Base-by-base conservation (phyloP, 345 rosid species). In the Conringia planisiliqua region DNA sequence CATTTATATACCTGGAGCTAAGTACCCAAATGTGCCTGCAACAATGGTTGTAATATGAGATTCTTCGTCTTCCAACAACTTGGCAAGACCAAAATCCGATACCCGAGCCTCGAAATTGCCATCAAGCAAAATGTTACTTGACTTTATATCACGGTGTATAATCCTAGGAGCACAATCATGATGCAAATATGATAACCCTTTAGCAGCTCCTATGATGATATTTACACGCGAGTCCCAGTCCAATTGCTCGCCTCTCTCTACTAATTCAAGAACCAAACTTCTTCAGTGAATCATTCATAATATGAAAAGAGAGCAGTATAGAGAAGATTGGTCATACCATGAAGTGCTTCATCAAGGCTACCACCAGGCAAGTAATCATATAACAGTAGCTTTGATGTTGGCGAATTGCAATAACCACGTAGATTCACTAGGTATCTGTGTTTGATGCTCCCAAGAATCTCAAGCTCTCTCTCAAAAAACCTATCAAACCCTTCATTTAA, bases 101-200 rank as follows among this genome's bases (percentile, higher is more conserved):
- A 94, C 98, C 10, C 98, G 97, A 46, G 98, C 97, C 86, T 91
- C 96, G 62, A 88, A 85, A 81, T 91, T 94, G 44, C 89, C 96
- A 83, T 94, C 98, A 64, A 94, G 97, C 83, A 94, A 75, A 75
- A 94, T 94, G 79, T 94, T 94, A 84, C 98, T 91, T 2, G 98
- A 83, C 81, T 94, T 94, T 80, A 94, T 94, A 84, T 94, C 98
- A 56, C 98, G 96, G 66, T 94, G 98, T 79, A 94, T 87, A 83
- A 94, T 91, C 82, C 98, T 88, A 22, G 98, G 98, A 65, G 97
- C 90, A 81, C 98, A 91, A 82, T 94, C 98, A 33, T 94, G 98
- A 81, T 91, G 98, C 83, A 94, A 79, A 73, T 94, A 91, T 58
- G 98, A 92, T 74, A 94, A 78, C 68, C 98, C 98, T 85, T 90